These are phyloP conservation scores for Asclepias syriaca DNA, from an alignment of 257 asterid species.

Conservation along the genomic window DNA sequence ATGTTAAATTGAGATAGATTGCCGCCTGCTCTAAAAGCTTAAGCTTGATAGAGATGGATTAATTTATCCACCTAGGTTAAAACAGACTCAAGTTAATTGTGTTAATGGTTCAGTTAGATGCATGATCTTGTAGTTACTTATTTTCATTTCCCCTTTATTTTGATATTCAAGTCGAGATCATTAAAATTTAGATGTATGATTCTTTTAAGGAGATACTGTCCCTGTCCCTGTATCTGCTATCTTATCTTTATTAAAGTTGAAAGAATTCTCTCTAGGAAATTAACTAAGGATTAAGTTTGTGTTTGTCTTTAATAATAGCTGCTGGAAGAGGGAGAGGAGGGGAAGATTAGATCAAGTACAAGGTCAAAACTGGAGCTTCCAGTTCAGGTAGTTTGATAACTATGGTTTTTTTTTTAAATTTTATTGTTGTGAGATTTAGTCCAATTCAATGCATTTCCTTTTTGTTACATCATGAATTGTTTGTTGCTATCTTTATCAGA, in stretches of 20 bases:
- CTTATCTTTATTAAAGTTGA: background rate
- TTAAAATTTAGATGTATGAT: background rate
- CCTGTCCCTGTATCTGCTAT: background rate
- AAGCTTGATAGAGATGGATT: too few relatives aligned
- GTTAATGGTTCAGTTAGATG: background rate
- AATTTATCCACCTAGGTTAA: too few relatives aligned
- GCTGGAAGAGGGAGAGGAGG: slow-evolving; percentile 96
- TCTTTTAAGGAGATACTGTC: background rate
- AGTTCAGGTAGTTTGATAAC: slow-evolving; percentile 66
- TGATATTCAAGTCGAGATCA: background rate
- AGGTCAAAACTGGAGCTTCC: slow-evolving; percentile 93
- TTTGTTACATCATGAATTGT: background rate
- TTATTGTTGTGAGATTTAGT: background rate
- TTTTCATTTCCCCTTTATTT: background rate
- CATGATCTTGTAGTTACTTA: background rate
- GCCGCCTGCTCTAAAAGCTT: too few relatives aligned
- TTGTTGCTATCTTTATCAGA: background rate
- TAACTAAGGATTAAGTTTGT: too few relatives aligned
- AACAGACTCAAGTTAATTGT: background rate
- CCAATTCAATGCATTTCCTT: background rate
- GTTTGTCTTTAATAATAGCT: slow-evolving; percentile 40
- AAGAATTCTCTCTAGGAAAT: background rate
- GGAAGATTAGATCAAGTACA: slow-evolving; percentile 58
- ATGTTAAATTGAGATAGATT: too few relatives aligned
- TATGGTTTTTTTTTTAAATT: background rate